Base-by-base conservation (phyloP, 306 rosid genomes). In the Vachellia pachyceras region DNA sequence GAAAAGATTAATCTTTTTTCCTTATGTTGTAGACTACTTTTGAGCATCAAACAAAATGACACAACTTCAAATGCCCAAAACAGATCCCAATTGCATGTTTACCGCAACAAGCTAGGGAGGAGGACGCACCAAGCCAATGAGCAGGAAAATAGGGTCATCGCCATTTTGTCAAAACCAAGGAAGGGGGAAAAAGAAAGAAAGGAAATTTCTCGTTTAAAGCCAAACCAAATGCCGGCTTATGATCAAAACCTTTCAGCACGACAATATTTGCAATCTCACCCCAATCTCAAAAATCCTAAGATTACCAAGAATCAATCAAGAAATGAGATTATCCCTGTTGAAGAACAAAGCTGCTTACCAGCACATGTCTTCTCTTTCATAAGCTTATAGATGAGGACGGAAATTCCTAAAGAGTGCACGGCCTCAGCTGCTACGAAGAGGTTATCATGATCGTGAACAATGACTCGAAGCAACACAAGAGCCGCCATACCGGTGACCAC, bases 401-500 rank as follows among this genome's bases (percentile, higher is more conserved):
- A 87, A 64, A 94, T 94, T 79, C 98, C 98, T 14, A 86, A 78
- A 63, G 98, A 92, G 84, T 94, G 98, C 5, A 94, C 97, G 20
- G 96, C 97, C 88, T 94, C 98, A 5, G 98, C 94, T 17, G 96
- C 98, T 25, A 92, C 97, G 67, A 94, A 94, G 61, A 94, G 97
- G 80, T 92, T 94, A 69, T 94, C 98, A 79, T 94, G 98, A 69
- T 94, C 98, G 85, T 89, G 97, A 47, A 94, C 98, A 39, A 94
- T 83, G 86, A 79, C 81, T 58, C 98, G 98, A 77, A 94, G 97
- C 69, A 89, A 45, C 57, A 86, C 96, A 65, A 94, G 83, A 72
- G 98, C 91, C 44, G 91, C 87, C 97, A 94, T 92, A 60, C 98
- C 95, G 18, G 95, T 78, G 41, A 94, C 91, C 15, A 92, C 97